These are phyloP conservation scores for Ogataea chonburiensis DNA, from an alignment of 805 yeast species.

Conservation along the genomic window DNA sequence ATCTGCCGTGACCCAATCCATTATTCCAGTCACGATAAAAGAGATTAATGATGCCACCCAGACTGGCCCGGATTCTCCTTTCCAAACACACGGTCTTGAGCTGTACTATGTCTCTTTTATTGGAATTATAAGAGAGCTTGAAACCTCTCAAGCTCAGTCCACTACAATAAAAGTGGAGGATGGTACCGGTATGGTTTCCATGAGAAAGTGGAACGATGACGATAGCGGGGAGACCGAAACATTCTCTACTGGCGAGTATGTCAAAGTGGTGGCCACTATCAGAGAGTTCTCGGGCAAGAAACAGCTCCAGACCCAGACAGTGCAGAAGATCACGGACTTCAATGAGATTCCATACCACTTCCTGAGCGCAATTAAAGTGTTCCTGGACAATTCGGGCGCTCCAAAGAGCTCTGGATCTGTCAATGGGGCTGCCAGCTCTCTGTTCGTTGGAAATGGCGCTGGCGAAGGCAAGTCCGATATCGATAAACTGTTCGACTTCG, in stretches of 20 bases:
- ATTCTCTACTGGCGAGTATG: slow-evolving; percentile 53
- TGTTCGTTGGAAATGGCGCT: slow-evolving; percentile 46
- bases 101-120: slow-evolving; percentile 62
- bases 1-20: slow-evolving; percentile 33
- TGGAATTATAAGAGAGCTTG: slow-evolving; percentile 67
- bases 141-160: slow-evolving; percentile 54
- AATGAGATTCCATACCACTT: slow-evolving; percentile 70
- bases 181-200: slow-evolving; percentile 68
- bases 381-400: slow-evolving; percentile 35
- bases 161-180: slow-evolving; percentile 65
- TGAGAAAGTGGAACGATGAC: slow-evolving; percentile 63
- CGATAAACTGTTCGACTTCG: slow-evolving; percentile 49
- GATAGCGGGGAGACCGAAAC: slow-evolving; percentile 20
- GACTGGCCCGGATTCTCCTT: slow-evolving; percentile 66
- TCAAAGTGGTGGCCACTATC: slow-evolving; percentile 55
- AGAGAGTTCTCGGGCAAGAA: slow-evolving; percentile 63
- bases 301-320: slow-evolving; percentile 60
- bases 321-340: slow-evolving; percentile 56
- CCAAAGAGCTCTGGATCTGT: slow-evolving; percentile 44
- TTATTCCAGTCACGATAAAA: slow-evolving; percentile 73
- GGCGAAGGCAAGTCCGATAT: slow-evolving; percentile 29
- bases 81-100: slow-evolving; percentile 55
- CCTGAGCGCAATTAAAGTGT: slow-evolving; percentile 59
- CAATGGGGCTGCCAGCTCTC: slow-evolving; percentile 29
- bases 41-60: slow-evolving; percentile 64